Percentiles rank a stretch among this genome's conserved stretches.
phyloP scores from a whole-genome alignment of 345 rosid genomes.

The Aquilaria malaccensis region DNA sequence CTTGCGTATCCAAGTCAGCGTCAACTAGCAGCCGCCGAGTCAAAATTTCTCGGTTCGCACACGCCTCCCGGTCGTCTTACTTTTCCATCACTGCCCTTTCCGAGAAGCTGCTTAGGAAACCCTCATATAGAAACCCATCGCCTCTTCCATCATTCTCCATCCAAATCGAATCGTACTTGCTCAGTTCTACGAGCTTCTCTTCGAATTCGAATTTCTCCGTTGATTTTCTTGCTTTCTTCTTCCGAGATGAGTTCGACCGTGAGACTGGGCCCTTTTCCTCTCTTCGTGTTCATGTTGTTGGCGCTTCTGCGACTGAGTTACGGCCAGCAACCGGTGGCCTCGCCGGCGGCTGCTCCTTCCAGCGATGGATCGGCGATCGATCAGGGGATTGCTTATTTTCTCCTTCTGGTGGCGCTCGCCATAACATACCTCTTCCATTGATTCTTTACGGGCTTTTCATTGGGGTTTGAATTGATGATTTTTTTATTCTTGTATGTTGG shows the following conservation, averaged over 20 bases:
- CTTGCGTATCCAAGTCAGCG: too few species aligned
- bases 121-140: too few species aligned
- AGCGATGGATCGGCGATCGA: conserved; percentile 9
- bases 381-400: conserved; percentile 15
- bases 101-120: too few species aligned
- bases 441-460: neutral
- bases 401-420: conserved; percentile 10
- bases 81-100: too few species aligned
- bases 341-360: conserved; percentile 3
- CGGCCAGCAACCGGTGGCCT: conserved; percentile 4
- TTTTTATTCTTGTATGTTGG: too few species aligned
- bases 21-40: too few species aligned
- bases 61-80: too few species aligned
- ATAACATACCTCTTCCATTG: conserved; percentile 11
- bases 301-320: conserved; percentile 4
- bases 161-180: too few species aligned
- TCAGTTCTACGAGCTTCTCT: too few species aligned
- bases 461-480: too few species aligned
- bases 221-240: neutral
- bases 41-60: too few species aligned
- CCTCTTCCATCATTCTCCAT: too few species aligned
- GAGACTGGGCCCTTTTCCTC: neutral
- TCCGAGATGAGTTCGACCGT: conserved; percentile 2
- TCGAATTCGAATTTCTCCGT: neutral
- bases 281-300: neutral